Base-by-base conservation (phyloP, 2,329 filamentous ascomycete genomes). In the Aspergillus sergii region DNA sequence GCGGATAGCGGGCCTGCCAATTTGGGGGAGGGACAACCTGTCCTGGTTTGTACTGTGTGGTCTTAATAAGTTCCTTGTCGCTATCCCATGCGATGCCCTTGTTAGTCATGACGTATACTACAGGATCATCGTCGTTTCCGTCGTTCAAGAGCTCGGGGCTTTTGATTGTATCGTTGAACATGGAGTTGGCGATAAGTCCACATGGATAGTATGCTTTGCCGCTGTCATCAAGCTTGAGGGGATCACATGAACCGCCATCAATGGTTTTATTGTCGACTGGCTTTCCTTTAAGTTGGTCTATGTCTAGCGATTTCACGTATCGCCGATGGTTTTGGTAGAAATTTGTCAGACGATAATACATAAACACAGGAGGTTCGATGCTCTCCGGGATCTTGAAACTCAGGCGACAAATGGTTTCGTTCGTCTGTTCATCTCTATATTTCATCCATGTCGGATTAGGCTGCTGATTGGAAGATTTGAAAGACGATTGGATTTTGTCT, bases 251-350 rank as follows among this genome's bases (percentile, higher is more conserved):
- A 45, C 92, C 90, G 36, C 80, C 80, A 36, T 84, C 79, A 69
- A 98, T 91, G 2, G 86, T 85, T 41, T 69, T 71, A 62, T 84
- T 85, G 36, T 83, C 82, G 21, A 91, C 85, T 12, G 84, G 84
- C 7, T 88, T 82, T 53, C 94, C 95, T 68, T 90, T 91, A 59
- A 99, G 84, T 79, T 99, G 95, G 58, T 91, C 84, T 62, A 89
- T 85, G 73, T 94, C 91, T 72, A 96, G 91, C 1, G 92, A 96
- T 75, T 93, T 91, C 64, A 97, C 95, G 71, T 99, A 99, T 78
- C 94, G 90, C 68, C 95, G 91, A 76, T 99, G 95, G 76, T 99
- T 99, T 80, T 99, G 95, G 82, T 98, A 98, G 82, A 99, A 99
- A 81, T 98, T 97, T 62, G 93, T 94, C 66, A 99, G 88, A 70